phyloP scores from a whole-genome alignment of 2,329 filamentous ascomycete genomes.

The Chalaropsis ovoidea region DNA sequence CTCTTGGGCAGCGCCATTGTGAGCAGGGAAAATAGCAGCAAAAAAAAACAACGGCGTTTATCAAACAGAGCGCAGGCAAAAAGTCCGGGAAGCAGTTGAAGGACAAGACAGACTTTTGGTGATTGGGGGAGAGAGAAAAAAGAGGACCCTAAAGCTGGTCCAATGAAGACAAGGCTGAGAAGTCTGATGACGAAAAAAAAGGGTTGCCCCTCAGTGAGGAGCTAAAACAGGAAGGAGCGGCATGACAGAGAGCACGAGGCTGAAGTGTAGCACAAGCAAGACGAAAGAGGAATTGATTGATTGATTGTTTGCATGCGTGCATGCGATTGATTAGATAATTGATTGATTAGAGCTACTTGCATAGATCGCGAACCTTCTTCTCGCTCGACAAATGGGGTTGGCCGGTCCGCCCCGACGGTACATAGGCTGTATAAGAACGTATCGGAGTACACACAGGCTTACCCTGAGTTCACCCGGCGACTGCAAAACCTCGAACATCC shows the following conservation, averaged over 20 bases:
- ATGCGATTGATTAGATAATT: no score
- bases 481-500: no score
- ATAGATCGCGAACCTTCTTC: no score
- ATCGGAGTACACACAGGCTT: no score
- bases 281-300: not conserved
- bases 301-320: not conserved
- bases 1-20: constrained; percentile 77
- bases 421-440: no score
- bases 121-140: constrained; percentile 1
- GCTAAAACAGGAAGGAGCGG: not conserved
- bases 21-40: not conserved
- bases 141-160: not conserved
- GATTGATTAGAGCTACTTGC: no score
- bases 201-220: not conserved
- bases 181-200: not conserved
- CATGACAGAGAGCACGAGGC: not conserved
- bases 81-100: not conserved
- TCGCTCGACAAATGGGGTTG: no score
- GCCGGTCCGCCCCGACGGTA: no score
- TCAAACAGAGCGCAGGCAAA: not conserved
- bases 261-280: not conserved
- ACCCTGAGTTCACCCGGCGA: no score
- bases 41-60: not conserved
- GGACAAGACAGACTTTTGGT: not conserved
- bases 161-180: constrained; percentile 6